Evolutionary conservation across 2,329 filamentous ascomycete genomes (phyloP), one percentile per base, ranked within the genome.

Genomic region (Ascochyta clinopodiicola): DNA sequence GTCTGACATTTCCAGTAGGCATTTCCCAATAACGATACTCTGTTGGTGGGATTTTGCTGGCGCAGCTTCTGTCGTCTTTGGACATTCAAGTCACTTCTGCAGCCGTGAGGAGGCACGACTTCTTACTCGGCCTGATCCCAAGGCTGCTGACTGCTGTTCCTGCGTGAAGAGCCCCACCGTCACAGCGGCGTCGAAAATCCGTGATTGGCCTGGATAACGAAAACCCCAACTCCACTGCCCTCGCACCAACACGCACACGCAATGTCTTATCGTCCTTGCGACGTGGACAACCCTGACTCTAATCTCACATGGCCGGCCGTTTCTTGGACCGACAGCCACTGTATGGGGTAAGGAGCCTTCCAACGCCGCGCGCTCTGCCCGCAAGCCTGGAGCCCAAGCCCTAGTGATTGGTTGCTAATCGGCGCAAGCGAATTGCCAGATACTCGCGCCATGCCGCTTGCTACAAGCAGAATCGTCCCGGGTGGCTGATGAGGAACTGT

Each of bases 361-460:
- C 56, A 51, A 60, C 56, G 60, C 62, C 59, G 51, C 57, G 59
- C 64, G 61, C 63, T 62, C 62, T 56, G 63, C 61, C 59, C 65
- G 57, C 48, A 24, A 52, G 34, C 44, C 53, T 53, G 59, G 58
- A 56, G 58, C 62, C 50, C 39, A 54, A 43, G 36, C 39, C 21
- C 32, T 29, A 44, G 45, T 71, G 57, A 75, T 74, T 75, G 71
- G 72, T 46, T 44, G 38, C 34, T 58, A 54, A 43, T 58, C 62
- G 61, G 64, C 36, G 55, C 57, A 67, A 60, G 63, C 65, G 63
- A 56, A 68, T 29, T 64, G 63, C 68, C 66, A 64, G 68, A 60
- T 67, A 62, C 63, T 67, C 63, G 59, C 59, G 66, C 67, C 59
- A 69, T 66, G 69, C 70, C 71, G 66, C 71, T 73, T 71, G 72